Conservation (phyloP, 441 rosid genomes). For the Macaranga tanarius region DNA sequence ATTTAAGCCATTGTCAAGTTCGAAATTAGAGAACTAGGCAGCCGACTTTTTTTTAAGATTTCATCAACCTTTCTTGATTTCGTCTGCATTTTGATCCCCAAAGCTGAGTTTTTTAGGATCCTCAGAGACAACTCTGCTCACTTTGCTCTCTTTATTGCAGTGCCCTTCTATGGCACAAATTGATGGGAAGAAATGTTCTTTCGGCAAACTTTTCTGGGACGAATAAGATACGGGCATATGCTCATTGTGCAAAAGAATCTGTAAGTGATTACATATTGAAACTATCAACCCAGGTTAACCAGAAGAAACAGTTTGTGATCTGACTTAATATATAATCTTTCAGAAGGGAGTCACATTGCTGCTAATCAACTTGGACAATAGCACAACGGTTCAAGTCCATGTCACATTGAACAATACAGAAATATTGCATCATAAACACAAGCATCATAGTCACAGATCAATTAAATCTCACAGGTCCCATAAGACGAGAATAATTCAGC, state of each 20-base stretch:
- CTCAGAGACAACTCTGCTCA: background rate
- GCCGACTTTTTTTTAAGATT: background rate
- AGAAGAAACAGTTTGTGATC: background rate
- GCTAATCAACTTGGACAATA: slow-evolving; percentile 72
- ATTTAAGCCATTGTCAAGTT: background rate
- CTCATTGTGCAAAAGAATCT: slow-evolving; percentile 80
- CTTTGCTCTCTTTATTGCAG: slow-evolving; percentile 44
- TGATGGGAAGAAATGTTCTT: slow-evolving; percentile 79
- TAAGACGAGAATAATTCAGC: slow-evolving; percentile 19
- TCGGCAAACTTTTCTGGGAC: slow-evolving; percentile 63
- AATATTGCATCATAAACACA: slow-evolving; percentile 33
- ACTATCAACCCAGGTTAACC: background rate
- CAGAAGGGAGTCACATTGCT: slow-evolving; percentile 77
- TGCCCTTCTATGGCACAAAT: slow-evolving; percentile 81
- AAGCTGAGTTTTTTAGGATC: background rate
- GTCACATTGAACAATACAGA: slow-evolving; percentile 42
- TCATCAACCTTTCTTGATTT: background rate
- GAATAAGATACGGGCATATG: slow-evolving; percentile 63
- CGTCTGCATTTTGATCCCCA: background rate
- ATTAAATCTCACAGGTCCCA: slow-evolving; percentile 22
- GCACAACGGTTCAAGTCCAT: slow-evolving; percentile 44
- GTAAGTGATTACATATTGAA: slow-evolving; percentile 34
- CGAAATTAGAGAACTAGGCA: too few relatives aligned
- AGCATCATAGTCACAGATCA: slow-evolving; percentile 7
- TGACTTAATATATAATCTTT: slow-evolving; percentile 27